Evolutionary conservation across 345 rosid genomes (phyloP).

Genomic region (Eucalyptus polybractea): DNA sequence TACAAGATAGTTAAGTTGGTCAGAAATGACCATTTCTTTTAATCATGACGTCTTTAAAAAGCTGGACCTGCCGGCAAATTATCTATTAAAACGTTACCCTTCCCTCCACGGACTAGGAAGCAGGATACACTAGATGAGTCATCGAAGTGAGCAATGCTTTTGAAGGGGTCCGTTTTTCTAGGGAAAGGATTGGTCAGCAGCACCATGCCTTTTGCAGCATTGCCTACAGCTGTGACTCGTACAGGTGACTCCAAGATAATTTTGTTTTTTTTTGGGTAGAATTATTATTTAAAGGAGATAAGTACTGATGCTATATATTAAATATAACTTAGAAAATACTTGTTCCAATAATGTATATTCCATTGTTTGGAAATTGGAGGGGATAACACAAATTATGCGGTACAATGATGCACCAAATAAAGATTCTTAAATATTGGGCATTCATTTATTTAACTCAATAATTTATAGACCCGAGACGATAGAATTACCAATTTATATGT

Average conservation of each 20-base stretch:
- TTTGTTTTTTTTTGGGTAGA: not conserved
- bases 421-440: not conserved
- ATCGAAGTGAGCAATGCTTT: not conserved
- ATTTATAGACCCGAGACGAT: not conserved
- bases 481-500: not conserved
- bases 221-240: not conserved
- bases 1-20: not conserved
- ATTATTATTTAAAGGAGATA: not conserved
- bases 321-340: not conserved
- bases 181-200: not conserved
- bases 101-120: not conserved
- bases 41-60: not conserved
- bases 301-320: not conserved
- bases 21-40: not conserved
- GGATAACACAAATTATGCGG: not conserved
- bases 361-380: not conserved
- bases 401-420: not conserved
- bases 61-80: not conserved
- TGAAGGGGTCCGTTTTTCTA: not conserved
- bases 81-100: not conserved
- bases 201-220: not conserved
- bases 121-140: not conserved
- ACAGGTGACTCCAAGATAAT: not conserved
- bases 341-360: not conserved
- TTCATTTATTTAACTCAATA: not conserved